These are phyloP conservation scores for Canavalia ensiformis DNA, from an alignment of 306 rosid genomes.

Conservation along the genomic window DNA sequence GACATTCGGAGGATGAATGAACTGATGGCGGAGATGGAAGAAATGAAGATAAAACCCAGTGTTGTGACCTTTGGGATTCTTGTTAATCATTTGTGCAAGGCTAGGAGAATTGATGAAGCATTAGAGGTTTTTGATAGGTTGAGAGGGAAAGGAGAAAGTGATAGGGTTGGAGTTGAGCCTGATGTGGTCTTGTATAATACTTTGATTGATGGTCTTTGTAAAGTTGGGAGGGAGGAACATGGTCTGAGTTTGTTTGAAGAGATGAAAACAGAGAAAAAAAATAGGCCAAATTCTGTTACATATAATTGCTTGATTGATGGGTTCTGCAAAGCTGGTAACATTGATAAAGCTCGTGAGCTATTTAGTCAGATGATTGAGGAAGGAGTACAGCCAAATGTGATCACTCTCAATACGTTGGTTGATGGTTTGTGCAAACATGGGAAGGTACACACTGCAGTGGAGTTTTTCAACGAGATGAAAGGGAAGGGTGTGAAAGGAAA, in stretches of 20 bases:
- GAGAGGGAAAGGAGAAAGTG: constrained; percentile 53
- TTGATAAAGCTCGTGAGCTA: constrained; percentile 64
- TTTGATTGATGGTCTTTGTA: constrained; percentile 84
- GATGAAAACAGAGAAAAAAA: constrained; percentile 61
- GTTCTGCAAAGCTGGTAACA: constrained; percentile 70
- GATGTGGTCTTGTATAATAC: constrained; percentile 75
- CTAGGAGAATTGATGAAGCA: constrained; percentile 78
- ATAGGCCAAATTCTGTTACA: constrained; percentile 64
- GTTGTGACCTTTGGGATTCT: constrained; percentile 76
- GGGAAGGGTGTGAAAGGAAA: constrained; percentile 71
- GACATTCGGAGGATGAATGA: constrained; percentile 68
- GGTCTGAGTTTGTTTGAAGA: constrained; percentile 68
- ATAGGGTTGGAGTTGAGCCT: constrained; percentile 54
- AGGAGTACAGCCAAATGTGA: constrained; percentile 61
- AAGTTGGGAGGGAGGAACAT: constrained; percentile 87
- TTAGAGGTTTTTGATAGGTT: constrained; percentile 64
- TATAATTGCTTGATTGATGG: constrained; percentile 86
- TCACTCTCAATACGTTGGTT: constrained; percentile 76
- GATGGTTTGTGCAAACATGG: constrained; percentile 79
- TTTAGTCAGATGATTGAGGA: constrained; percentile 70
- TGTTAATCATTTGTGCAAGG: constrained; percentile 70
- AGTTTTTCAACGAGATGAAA: constrained; percentile 68
- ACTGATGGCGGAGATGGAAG: constrained; percentile 74
- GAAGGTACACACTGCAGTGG: constrained; percentile 65
- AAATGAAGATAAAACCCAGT: constrained; percentile 60